These are phyloP conservation scores for Penicillium decumbens DNA, from an alignment of 2,329 filamentous ascomycete species.

Conservation along the genomic window DNA sequence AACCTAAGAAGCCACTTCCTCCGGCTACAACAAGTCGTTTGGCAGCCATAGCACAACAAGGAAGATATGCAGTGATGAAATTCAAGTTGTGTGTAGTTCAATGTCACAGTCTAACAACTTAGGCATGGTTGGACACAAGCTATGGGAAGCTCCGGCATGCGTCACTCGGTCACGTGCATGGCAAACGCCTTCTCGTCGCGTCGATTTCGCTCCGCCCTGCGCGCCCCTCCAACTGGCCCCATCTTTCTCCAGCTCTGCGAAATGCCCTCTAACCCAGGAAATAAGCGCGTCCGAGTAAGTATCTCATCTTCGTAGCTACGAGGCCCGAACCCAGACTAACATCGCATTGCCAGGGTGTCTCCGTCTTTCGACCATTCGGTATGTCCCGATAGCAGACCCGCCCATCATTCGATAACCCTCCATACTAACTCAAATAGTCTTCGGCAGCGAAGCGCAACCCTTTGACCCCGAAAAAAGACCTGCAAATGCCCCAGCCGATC, in stretches of 20 bases:
- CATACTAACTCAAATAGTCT: constrained; percentile 49
- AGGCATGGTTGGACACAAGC: constrained; percentile 11
- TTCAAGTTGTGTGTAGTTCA: not conserved
- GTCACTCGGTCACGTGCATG: constrained; percentile 24
- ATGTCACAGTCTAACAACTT: not conserved
- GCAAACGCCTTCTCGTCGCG: constrained; percentile 5
- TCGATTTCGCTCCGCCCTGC: constrained; percentile 3
- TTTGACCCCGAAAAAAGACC: constrained; percentile 75
- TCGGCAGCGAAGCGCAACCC: constrained; percentile 72
- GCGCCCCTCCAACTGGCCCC: not conserved
- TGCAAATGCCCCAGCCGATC: constrained; percentile 71
- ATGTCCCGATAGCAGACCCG: constrained; percentile 12
- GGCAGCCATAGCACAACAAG: constrained; percentile 43
- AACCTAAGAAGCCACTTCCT: constrained; percentile 84
- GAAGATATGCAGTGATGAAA: not conserved
- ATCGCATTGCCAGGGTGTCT: constrained; percentile 36
- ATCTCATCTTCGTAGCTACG: constrained; percentile 13
- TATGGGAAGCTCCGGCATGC: constrained; percentile 19
- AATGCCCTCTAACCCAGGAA: constrained; percentile 53
- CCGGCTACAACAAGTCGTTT: constrained; percentile 88
- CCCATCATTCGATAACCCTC: not conserved
- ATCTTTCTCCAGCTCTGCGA: constrained; percentile 4
- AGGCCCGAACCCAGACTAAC: constrained; percentile 18
- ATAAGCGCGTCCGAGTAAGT: constrained; percentile 53
- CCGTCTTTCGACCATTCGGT: constrained; percentile 48